Evolutionary conservation across 257 asterid genomes (phyloP).

Genomic region (Lantana camara): DNA sequence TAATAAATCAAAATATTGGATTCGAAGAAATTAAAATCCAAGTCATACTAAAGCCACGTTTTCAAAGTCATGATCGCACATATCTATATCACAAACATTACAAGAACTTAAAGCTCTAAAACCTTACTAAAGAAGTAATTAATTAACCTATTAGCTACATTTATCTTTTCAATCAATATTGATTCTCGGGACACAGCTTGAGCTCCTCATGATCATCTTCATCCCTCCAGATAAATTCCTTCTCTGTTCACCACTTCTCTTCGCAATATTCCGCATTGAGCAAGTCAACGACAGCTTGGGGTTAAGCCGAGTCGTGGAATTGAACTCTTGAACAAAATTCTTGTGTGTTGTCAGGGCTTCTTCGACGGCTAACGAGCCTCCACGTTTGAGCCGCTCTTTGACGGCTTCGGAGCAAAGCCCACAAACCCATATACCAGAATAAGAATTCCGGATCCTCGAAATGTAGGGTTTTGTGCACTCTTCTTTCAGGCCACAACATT

Average conservation of each 20-base stretch:
- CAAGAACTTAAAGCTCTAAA: no score
- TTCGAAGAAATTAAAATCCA: no score
- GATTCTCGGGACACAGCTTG: conserved; percentile 51
- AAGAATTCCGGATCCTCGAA: conserved; percentile 30
- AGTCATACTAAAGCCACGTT: no score
- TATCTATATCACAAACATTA: no score
- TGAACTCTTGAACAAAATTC: conserved; percentile 43
- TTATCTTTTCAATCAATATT: conserved; percentile 9
- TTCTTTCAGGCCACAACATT: conserved; percentile 59
- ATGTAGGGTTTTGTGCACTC: conserved; percentile 50
- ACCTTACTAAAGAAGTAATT: no score
- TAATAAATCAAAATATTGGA: no score
- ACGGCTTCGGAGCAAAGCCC: conserved; percentile 69
- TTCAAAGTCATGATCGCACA: no score
- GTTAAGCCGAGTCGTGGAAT: conserved; percentile 40
- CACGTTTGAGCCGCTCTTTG: conserved; percentile 27
- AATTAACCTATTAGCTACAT: no score
- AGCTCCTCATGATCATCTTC: conserved; percentile 34
- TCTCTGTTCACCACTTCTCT: conserved; percentile 30
- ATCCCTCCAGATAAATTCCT: conserved; percentile 20
- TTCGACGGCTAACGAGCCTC: conserved; percentile 25
- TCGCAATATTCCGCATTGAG: conserved; percentile 48
- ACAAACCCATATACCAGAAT: conserved; percentile 59
- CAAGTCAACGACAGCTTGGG: conserved; percentile 52
- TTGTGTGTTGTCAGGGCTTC: conserved; percentile 45